Base-by-base conservation (phyloP, 2,329 filamentous ascomycete genomes). In the Polychaeton citri region DNA sequence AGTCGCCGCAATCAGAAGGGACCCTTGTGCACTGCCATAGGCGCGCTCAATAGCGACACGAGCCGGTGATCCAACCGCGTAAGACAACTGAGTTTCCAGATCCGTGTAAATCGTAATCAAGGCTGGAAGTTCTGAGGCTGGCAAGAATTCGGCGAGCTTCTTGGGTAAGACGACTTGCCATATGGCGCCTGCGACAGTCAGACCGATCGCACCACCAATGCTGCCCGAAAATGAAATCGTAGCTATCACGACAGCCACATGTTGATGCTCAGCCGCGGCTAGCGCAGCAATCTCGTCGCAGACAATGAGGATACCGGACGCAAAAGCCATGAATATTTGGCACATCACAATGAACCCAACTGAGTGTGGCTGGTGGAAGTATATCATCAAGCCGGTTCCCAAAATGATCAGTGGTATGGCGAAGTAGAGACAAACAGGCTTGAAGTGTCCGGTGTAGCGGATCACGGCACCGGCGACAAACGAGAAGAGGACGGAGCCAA, bases 271-370 rank as follows among this genome's bases (percentile, higher is more conserved):
- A 2, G 44, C 43, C 2, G 51, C 49, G 8, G 52, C 62, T 52
- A 76, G 69, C 28, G 76, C 66, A 5, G 72, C 70, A 43, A 79
- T 68, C 41, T 78, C 8, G 21, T 8, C 13, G 8, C 8, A 8
- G 21, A 13, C 13, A 13, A 26, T 13, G 21, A 26, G 8, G 21
- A 26, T 26, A 13, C 21, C 21, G 21, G 8, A 8, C 8, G 8
- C 13, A 26, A 13, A 8, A 13, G 21, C 21, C 13, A 26, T 26
- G 21, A 26, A 26, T 8, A 26, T 8, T 13, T 26, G 21, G 8
- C 8, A 8, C 8, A 26, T 8, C 8, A 26, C 13, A 13, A 26
- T 8, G 24, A 30, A 38, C 12, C 37, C 37, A n/a, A 38, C 24
- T 19, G 26, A 30, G 21, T 34, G 24, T 1, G 37, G 37, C n/a